Evolutionary conservation across 768 basidiomycete species (phyloP).

Genomic region (Amylocystis lapponica): DNA sequence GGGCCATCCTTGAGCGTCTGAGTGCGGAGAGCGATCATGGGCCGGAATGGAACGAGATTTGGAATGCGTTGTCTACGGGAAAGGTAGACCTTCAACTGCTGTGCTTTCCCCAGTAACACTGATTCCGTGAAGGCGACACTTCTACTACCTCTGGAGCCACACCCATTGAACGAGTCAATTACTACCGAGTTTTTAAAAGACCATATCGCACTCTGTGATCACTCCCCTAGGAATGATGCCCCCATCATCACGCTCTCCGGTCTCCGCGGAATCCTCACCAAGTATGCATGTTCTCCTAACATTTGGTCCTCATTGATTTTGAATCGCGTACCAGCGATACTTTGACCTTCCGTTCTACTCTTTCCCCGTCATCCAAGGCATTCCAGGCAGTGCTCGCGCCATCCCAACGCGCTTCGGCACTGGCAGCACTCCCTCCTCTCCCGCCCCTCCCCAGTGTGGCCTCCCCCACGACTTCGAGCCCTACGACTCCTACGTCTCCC

Average conservation of each 20-base stretch:
- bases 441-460: slow-evolving; percentile 34
- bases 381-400: slow-evolving; percentile 36
- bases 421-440: slow-evolving; percentile 49
- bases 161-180: slow-evolving; percentile 46
- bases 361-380: slow-evolving; percentile 34
- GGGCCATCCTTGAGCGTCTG: slow-evolving; percentile 73
- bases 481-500: slow-evolving; percentile 6
- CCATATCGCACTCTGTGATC: slow-evolving; percentile 69
- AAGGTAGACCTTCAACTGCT: slow-evolving; percentile 45
- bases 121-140: slow-evolving; percentile 57
- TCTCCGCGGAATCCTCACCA: slow-evolving; percentile 50
- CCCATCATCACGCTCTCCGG: slow-evolving; percentile 79
- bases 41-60: slow-evolving; percentile 66
- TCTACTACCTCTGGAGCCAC: slow-evolving; percentile 66
- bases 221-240: slow-evolving; percentile 36
- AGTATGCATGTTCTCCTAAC: neutral
- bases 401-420: slow-evolving; percentile 28
- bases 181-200: slow-evolving; percentile 77
- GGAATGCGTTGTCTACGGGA: slow-evolving; percentile 54
- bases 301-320: neutral
- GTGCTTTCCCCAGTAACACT: slow-evolving; percentile 1
- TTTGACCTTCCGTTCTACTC: slow-evolving; percentile 39
- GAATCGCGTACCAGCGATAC: slow-evolving; percentile 9
- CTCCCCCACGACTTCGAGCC: too few relatives aligned
- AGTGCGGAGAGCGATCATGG: slow-evolving; percentile 44